Evolutionary conservation across 2,329 filamentous ascomycete species (phyloP).

Genomic region (Elsinoe fawcettii): DNA sequence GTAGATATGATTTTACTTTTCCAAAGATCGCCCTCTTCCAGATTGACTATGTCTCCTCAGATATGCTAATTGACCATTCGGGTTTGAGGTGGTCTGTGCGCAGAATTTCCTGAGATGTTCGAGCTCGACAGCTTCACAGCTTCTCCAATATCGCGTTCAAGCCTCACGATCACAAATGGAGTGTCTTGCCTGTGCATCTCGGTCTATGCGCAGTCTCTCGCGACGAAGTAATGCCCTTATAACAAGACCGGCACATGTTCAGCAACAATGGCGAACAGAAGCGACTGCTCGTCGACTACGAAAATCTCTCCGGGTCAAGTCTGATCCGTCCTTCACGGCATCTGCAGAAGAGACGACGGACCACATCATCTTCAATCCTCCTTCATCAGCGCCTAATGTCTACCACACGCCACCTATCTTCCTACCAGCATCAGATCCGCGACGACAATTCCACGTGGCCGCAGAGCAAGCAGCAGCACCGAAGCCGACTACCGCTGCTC

Average conservation of each 20-base stretch:
- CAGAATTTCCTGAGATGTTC: conserved; percentile 4
- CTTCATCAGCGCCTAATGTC: conserved; percentile 54
- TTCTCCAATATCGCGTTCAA: neutral
- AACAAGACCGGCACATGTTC: neutral
- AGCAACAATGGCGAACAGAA: conserved; percentile 33
- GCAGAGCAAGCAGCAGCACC: conserved; percentile 22
- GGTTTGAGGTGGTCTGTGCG: conserved; percentile 1
- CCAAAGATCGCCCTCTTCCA: no score
- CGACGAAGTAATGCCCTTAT: conserved; percentile 1
- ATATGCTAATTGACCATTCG: neutral
- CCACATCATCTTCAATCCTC: conserved; percentile 59
- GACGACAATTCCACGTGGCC: conserved; percentile 39
- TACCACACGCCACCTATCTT: conserved; percentile 60
- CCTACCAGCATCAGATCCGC: conserved; percentile 51
- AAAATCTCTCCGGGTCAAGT: conserved; percentile 40
- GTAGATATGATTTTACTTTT: conserved; percentile 1
- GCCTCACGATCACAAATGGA: neutral
- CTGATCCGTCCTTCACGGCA: conserved; percentile 37
- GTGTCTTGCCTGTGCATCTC: conserved; percentile 7
- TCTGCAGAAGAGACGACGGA: conserved; percentile 33
- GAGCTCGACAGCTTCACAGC: neutral
- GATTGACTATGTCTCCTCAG: neutral
- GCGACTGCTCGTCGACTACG: conserved; percentile 40
- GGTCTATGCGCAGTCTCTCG: conserved; percentile 7
- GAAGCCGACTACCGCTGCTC: conserved; percentile 21